Conservation (phyloP, 768 basidiomycete species). For the Phaeotremella skinneri region DNA sequence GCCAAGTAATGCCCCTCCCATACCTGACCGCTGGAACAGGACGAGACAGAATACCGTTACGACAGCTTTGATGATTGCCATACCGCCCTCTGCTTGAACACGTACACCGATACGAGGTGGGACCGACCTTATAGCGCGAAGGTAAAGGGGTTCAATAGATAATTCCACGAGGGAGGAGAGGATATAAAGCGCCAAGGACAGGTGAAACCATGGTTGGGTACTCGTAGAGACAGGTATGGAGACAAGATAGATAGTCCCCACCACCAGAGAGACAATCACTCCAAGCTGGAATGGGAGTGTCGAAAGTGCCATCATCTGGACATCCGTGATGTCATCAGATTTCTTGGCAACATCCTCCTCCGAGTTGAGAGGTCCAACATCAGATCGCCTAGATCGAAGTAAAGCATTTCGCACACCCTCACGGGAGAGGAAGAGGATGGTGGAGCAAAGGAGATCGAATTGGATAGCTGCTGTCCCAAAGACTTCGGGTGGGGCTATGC, state of each 20-base stretch:
- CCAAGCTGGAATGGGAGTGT: slow-evolving; percentile 70
- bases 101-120: slow-evolving; percentile 68
- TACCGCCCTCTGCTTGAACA: slow-evolving; percentile 81
- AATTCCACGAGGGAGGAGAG: slow-evolving; percentile 74
- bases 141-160: slow-evolving; percentile 76
- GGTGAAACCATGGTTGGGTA: slow-evolving; percentile 64
- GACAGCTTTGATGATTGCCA: slow-evolving; percentile 70
- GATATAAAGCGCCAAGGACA: slow-evolving; percentile 68
- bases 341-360: slow-evolving; percentile 2
- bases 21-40: slow-evolving; percentile 23
- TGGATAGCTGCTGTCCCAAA: slow-evolving; percentile 90
- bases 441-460: slow-evolving; percentile 85
- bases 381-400: slow-evolving; percentile 56
- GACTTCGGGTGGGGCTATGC: slow-evolving; percentile 75
- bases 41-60: slow-evolving; percentile 68
- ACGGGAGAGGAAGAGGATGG: slow-evolving; percentile 86
- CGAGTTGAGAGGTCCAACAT: slow-evolving; percentile 1
- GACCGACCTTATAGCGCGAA: slow-evolving; percentile 61
- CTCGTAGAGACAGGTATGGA: slow-evolving; percentile 60
- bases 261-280: slow-evolving; percentile 61
- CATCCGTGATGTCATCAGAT: slow-evolving; percentile 15
- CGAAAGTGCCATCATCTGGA: slow-evolving; percentile 56
- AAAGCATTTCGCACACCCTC: slow-evolving; percentile 88
- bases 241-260: slow-evolving; percentile 59
- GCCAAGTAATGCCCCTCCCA: slow-evolving; percentile 64